Evolutionary conservation across 2,329 filamentous ascomycete species (phyloP), one percentile per base, ranked within the genome.

Genomic region (Fusarium austroafricanum): DNA sequence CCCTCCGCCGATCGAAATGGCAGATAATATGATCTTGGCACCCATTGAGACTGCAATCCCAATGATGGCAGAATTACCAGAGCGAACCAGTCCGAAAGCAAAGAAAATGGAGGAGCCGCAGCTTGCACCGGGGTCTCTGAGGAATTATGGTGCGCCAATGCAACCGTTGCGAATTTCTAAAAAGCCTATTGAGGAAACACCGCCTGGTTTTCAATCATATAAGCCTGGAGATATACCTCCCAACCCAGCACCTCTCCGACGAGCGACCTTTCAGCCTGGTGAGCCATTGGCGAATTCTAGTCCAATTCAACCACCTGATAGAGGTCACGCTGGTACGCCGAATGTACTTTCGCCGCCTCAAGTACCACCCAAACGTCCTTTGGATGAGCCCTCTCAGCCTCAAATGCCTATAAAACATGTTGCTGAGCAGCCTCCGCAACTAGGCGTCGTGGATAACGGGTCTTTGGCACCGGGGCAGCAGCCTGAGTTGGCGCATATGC

Each of bases 1-100:
- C 39, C 83, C 83, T 1, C 73, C 80, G 0, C 80, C 83, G 0
- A 77, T 84, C 5, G 83, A 86, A 68, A 79, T 86, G 65, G 79
- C 76, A 2, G 81, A 80, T 45, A 77, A 77, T 26, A 74, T 75
- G 9, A 67, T 80, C 9, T 68, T 80, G 6, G 77, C 79, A 1
- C 77, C 80, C 1, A 77, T 79, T 20, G 76, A 80, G 61, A 77
- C 75, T 10, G 60, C 70, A 6, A 35, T 61, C 33, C 60, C 73
- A 15, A 65, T 35, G 60, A 73, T 77, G 45, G 77, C 79, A 23
- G 81, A 86, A 73, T 61, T 84, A 26, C 77, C 81, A 4, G 73
- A 77, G 63, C 68, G 78, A 28, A 71, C 72, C 12, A 75, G 75
- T 33, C 72, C 77, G 26, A 54, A 77, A 12, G 75, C 77, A 21